Base-by-base conservation (phyloP, 805 yeast species). In the Yamadazyma tumulicola region DNA sequence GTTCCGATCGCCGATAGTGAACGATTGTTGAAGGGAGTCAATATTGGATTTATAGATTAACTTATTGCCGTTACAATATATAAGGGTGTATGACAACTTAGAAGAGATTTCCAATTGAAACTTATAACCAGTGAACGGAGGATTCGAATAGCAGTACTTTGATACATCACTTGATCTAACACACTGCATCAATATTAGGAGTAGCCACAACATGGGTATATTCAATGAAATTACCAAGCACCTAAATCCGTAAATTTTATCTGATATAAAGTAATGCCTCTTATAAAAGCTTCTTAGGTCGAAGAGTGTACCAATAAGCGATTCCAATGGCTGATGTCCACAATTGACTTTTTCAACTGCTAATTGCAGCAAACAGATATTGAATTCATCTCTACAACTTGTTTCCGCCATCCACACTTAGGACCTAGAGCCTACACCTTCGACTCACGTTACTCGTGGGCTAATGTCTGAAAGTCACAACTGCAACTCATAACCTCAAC, bases 21-120 rank as follows among this genome's bases (percentile, higher is more conserved):
- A 43, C 6, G 15, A 28, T 6, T 20, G 13, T 6, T 28, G 20
- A 12, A 38, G 24, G 1, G 34, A 19, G 6, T 27, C 28, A 4
- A 37, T 19, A 2, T 30, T 12, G 1, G 41, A 15, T 26, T 43
- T 43, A 17, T 37, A 46, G 11, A 55, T 43, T 13, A 56, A 34
- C 24, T 50, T 55, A 31, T 56, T 57, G 32, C 60, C 64, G 24
- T 47, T 48, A 31, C 64, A 61, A 32, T 57, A 52, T 7, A 57
- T 30, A 12, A 61, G 36, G 34, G 23, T 18, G 16, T 31, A 35
- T n/a, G 14, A 3, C 6, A 31, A 3, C 5, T 13, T 4, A 12
- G 8, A 20, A 9, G 26, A 30, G 19, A 31, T 48, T 30, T 41
- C 54, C 53, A 36, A 41, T 29, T 59, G 65, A 22, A 59, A 33